These are phyloP conservation scores for Raphanus hybrid DNA, from an alignment of 441 rosid genomes.

Conservation along the genomic window DNA sequence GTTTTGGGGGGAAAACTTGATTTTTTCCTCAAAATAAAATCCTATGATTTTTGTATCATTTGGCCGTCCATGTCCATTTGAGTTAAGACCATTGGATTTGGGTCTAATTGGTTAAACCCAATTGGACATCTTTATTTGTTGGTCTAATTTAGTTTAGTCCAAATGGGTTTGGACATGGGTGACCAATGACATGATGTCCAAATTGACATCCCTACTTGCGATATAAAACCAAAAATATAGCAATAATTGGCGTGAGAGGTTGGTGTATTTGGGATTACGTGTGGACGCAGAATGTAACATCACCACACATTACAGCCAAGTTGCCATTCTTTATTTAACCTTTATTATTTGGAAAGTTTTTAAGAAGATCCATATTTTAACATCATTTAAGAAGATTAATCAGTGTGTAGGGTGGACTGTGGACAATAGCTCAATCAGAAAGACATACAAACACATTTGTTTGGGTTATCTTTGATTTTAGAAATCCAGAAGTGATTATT, in stretches of 20 bases:
- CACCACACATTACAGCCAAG: constrained; percentile 40
- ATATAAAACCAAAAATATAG: constrained; percentile 13
- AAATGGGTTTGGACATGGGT: too few species aligned
- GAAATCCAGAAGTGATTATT: neutral
- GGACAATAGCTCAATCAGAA: neutral
- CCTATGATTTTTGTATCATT: too few species aligned
- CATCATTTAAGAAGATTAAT: neutral
- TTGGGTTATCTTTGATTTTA: neutral
- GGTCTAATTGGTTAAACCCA: too few species aligned
- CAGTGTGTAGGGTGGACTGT: neutral
- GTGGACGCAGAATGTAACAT: constrained; percentile 27
- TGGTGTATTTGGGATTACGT: constrained; percentile 29
- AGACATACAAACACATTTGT: neutral
- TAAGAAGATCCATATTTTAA: neutral
- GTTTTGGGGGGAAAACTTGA: too few species aligned
- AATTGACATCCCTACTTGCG: too few species aligned
- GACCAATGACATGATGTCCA: too few species aligned
- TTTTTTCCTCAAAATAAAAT: too few species aligned
- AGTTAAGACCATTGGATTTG: too few species aligned
- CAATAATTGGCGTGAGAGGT: constrained; percentile 37
- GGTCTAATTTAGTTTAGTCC: too few species aligned
- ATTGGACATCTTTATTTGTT: too few species aligned
- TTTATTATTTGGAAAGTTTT: neutral
- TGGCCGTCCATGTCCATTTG: too few species aligned
- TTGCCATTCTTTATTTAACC: constrained; percentile 27